These are phyloP conservation scores for Silene latifolia DNA, from an alignment of 148 eudicot genomes.

Conservation along the genomic window DNA sequence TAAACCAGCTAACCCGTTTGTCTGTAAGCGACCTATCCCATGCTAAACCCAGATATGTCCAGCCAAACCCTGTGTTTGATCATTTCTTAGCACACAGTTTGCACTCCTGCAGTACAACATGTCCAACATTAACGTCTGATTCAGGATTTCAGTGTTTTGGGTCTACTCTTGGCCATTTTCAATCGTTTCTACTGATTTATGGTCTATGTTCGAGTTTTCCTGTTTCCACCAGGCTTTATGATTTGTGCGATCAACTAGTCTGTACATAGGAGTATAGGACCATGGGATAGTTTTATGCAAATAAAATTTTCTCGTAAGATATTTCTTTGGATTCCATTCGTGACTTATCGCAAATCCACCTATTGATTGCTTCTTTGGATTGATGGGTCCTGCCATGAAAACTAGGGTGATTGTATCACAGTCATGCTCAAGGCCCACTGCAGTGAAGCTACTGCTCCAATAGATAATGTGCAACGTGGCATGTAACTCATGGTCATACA, in stretches of 20 bases:
- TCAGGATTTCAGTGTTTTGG: neutral
- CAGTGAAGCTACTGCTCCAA: slow-evolving; percentile 15
- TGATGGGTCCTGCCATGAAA: slow-evolving; percentile 17
- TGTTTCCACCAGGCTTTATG: neutral
- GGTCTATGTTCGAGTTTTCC: neutral
- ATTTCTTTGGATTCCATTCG: neutral
- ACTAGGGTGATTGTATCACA: neutral
- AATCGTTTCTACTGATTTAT: neutral
- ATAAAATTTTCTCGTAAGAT: neutral
- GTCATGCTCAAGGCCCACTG: slow-evolving; percentile 4
- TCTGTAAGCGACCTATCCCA: too few relatives aligned
- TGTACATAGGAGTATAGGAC: neutral
- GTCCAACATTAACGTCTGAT: neutral
- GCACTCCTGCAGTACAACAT: neutral
- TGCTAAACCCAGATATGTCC: too few relatives aligned
- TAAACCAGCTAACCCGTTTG: too few relatives aligned
- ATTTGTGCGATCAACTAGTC: neutral
- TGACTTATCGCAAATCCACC: neutral
- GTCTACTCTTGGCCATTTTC: neutral
- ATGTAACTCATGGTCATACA: slow-evolving; percentile 3
- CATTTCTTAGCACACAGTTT: too few relatives aligned
- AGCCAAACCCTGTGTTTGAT: too few relatives aligned
- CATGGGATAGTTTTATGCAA: neutral
- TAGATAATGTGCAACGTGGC: slow-evolving; percentile 19
- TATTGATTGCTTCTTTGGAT: slow-evolving; percentile 20